phyloP scores from a whole-genome alignment of 2,329 filamentous ascomycete species.

The Colletotrichum sp. region DNA sequence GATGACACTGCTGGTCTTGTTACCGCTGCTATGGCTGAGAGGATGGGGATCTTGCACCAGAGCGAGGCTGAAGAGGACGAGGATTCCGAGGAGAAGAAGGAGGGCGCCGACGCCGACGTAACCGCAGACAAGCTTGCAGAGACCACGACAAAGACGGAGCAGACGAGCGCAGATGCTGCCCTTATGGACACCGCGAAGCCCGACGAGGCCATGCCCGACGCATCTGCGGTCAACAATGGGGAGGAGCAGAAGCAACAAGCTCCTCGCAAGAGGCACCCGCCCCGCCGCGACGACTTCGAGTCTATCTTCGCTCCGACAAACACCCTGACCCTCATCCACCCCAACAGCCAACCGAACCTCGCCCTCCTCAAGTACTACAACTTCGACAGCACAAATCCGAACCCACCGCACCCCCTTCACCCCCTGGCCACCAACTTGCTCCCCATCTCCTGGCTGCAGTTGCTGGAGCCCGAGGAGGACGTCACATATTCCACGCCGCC shows the following conservation, averaged over 20 bases:
- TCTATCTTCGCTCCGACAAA: slow-evolving; percentile 73
- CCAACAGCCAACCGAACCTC: slow-evolving; percentile 86
- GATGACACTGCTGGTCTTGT: slow-evolving; percentile 88
- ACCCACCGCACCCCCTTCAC: slow-evolving; percentile 63
- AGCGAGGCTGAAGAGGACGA: slow-evolving; percentile 31
- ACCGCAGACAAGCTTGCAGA: slow-evolving; percentile 3
- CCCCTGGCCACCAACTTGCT: slow-evolving; percentile 84
- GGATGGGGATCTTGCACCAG: slow-evolving; percentile 79
- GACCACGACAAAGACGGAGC: background rate
- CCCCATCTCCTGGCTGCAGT: slow-evolving; percentile 88
- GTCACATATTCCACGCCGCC: slow-evolving; percentile 74
- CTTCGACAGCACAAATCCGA: slow-evolving; percentile 74
- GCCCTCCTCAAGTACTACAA: slow-evolving; percentile 87
- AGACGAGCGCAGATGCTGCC: background rate
- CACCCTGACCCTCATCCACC: slow-evolving; percentile 81
- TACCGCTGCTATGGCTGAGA: slow-evolving; percentile 83
- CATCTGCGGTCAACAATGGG: background rate
- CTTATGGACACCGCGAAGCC: background rate
- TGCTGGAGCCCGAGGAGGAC: slow-evolving; percentile 79
- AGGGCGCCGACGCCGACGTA: slow-evolving; percentile 8
- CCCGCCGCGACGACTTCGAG: slow-evolving; percentile 54
- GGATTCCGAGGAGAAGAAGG: slow-evolving; percentile 30
- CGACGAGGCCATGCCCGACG: background rate
- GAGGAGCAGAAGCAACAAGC: background rate
- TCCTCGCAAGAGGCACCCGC: background rate